phyloP scores from a whole-genome alignment of 2,329 filamentous ascomycete species.

The Alternaria sp. region DNA sequence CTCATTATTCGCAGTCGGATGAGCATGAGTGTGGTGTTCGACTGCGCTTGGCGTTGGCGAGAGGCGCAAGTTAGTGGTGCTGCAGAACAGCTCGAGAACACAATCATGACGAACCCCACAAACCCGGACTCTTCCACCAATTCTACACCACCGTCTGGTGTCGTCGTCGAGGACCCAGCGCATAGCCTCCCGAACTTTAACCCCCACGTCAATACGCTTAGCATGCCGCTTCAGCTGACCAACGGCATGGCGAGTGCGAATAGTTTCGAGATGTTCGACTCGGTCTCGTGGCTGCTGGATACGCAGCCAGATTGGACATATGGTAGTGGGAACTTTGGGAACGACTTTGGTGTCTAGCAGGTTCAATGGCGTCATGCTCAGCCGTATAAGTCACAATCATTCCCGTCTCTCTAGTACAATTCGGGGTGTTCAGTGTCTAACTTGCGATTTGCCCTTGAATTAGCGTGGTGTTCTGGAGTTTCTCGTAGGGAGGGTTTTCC shows the following conservation, averaged over 20 bases:
- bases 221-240: conserved; percentile 67
- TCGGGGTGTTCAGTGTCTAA: not conserved
- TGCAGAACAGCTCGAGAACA: conserved; percentile 61
- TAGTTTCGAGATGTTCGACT: conserved; percentile 79
- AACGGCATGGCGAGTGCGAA: conserved; percentile 58
- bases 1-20: conserved; percentile 83
- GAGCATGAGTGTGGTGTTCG: conserved; percentile 85
- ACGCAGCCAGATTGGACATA: conserved; percentile 62
- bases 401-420: not conserved
- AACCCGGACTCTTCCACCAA: conserved; percentile 76
- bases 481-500: not conserved
- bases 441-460: not conserved
- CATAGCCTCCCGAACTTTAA: conserved; percentile 50
- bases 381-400: not conserved
- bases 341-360: conserved; percentile 44
- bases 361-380: not conserved
- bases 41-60: conserved; percentile 86
- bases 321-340: conserved; percentile 38
- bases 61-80: conserved; percentile 66
- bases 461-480: conserved; percentile 14
- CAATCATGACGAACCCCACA: conserved; percentile 86
- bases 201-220: conserved; percentile 50
- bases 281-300: conserved; percentile 92
- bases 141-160: conserved; percentile 65
- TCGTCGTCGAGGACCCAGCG: conserved; percentile 43